Percentiles rank a stretch among this genome's conserved stretches.
These are phyloP conservation scores for Escallonia herrerae DNA, from an alignment of 129 eudicot genomes.

Conservation along the genomic window DNA sequence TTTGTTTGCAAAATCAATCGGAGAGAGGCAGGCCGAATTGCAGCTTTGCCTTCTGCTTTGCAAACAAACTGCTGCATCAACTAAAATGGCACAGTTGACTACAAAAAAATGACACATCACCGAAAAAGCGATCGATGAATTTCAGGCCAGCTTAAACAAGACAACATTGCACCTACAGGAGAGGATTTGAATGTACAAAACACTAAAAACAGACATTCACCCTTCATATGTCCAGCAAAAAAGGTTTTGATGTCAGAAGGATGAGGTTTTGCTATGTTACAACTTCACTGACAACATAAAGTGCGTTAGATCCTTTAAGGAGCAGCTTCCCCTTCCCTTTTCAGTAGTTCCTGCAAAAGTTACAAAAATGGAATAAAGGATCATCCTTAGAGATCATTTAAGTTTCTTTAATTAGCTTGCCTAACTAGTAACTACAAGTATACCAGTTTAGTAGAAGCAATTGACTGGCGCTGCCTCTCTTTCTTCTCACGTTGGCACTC, in stretches of 20 bases:
- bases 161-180: no score
- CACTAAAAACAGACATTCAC: no score
- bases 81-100: no score
- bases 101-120: no score
- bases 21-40: no score
- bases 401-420: neutral
- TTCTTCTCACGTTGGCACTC: constrained; percentile 50
- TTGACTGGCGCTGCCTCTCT: constrained; percentile 34
- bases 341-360: constrained; percentile 27
- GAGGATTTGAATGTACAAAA: no score
- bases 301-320: neutral
- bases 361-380: neutral
- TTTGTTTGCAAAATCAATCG: no score
- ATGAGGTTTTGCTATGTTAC: constrained; percentile 1
- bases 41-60: no score
- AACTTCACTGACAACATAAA: neutral
- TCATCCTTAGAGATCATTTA: neutral
- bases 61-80: no score
- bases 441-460: constrained; percentile 44
- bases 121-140: no score
- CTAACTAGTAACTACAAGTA: neutral
- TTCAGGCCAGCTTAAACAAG: no score
- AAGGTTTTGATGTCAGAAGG: neutral
- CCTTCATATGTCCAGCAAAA: no score
- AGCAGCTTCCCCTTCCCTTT: constrained; percentile 19